These are phyloP conservation scores for Singerocomus rubriflavus DNA, from an alignment of 1,284 basidiomycete genomes.

Conservation along the genomic window DNA sequence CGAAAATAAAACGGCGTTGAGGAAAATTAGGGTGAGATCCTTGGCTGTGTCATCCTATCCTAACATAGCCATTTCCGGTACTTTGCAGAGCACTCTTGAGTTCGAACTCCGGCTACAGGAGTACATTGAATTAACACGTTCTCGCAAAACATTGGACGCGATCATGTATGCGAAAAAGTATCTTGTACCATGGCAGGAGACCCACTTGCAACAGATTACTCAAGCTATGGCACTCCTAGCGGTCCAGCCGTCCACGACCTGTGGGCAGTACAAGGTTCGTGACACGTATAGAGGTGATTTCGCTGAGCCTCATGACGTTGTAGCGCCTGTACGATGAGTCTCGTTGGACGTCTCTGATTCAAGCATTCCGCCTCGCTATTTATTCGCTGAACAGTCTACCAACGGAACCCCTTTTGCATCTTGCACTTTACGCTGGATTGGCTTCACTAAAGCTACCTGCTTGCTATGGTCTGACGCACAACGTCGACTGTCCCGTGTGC, in stretches of 20 bases:
- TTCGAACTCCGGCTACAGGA: slow-evolving; percentile 95
- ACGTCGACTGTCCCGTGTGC: slow-evolving; percentile 92
- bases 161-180: slow-evolving; percentile 85
- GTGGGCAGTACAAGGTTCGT: slow-evolving; percentile 67
- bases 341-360: slow-evolving; percentile 74
- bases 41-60: slow-evolving; percentile 8
- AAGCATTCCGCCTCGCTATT: slow-evolving; percentile 80
- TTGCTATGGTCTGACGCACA: slow-evolving; percentile 65
- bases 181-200: slow-evolving; percentile 79
- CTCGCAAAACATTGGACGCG: slow-evolving; percentile 68
- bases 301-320: slow-evolving; percentile 13
- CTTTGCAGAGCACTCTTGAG: slow-evolving; percentile 82
- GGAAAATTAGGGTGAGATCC: slow-evolving; percentile 78
- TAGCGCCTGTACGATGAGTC: slow-evolving; percentile 79
- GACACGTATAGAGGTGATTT: slow-evolving; percentile 3
- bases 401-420: slow-evolving; percentile 79
- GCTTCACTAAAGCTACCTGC: slow-evolving; percentile 83
- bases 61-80: slow-evolving; percentile 15
- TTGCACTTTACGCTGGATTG: slow-evolving; percentile 86
- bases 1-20: slow-evolving; percentile 90
- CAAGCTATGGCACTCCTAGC: slow-evolving; percentile 78
- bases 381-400: slow-evolving; percentile 85
- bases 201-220: slow-evolving; percentile 72
- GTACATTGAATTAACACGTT: slow-evolving; percentile 87
- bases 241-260: slow-evolving; percentile 62